These are phyloP conservation scores for Coniella lustricola DNA, from an alignment of 2,329 filamentous ascomycete genomes.

Conservation along the genomic window DNA sequence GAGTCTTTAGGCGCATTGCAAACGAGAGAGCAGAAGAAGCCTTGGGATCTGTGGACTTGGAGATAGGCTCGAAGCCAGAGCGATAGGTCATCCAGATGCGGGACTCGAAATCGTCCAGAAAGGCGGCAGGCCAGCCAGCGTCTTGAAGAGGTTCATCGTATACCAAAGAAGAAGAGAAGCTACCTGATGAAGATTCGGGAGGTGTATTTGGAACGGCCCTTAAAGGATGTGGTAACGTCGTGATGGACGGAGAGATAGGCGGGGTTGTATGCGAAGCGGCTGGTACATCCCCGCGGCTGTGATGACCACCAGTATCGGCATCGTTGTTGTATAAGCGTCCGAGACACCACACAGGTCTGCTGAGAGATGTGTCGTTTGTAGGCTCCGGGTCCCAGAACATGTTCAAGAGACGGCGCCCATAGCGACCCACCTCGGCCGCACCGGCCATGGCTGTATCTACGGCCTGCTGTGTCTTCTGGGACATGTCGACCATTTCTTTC, in stretches of 20 bases:
- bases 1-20: conserved; percentile 71
- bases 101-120: conserved; percentile 89
- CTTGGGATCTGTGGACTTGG: conserved; percentile 68
- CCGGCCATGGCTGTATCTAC: conserved; percentile 34
- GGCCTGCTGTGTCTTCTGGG: conserved; percentile 18
- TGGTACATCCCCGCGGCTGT: conserved; percentile 10
- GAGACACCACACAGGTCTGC: conserved; percentile 78
- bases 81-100: conserved; percentile 95
- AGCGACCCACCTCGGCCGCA: conserved; percentile 52
- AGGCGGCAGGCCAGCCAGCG: conserved; percentile 72
- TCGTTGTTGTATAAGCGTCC: conserved; percentile 45
- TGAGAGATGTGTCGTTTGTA: conserved; percentile 62
- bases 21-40: conserved; percentile 69
- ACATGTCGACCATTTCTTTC: conserved; percentile 14
- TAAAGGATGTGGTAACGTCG: conserved; percentile 2
- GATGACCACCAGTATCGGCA: neutral
- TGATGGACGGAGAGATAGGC: conserved; percentile 11
- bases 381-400: conserved; percentile 91
- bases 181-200: conserved; percentile 42
- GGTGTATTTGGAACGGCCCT: conserved; percentile 34
- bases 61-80: conserved; percentile 76
- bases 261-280: conserved; percentile 16
- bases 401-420: conserved; percentile 74
- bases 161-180: conserved; percentile 44
- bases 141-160: conserved; percentile 39